A percentile compares a stretch with the other conserved stretches of the same genome.
These are phyloP conservation scores for Penicillium steckii DNA, from an alignment of 495 filamentous ascomycete species.

Conservation along the genomic window DNA sequence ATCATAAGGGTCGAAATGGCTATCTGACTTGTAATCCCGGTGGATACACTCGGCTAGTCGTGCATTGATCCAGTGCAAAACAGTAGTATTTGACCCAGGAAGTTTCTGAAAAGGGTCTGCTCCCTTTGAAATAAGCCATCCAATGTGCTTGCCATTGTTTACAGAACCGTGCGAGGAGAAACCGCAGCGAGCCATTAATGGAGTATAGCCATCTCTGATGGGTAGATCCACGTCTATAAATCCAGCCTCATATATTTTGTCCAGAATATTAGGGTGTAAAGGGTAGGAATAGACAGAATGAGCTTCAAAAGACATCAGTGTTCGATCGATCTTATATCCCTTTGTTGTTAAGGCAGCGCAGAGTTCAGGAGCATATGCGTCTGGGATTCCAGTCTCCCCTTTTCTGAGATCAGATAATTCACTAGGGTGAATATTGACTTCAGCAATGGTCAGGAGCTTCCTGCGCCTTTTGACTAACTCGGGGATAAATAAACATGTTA, in stretches of 20 bases:
- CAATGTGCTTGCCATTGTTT: not conserved
- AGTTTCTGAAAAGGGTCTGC: not conserved
- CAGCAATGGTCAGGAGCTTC: slow-evolving; percentile 1
- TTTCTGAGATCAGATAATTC: slow-evolving; percentile 4
- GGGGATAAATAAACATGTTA: not conserved
- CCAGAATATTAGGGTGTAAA: not conserved
- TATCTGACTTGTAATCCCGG: not conserved
- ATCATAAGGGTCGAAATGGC: not conserved
- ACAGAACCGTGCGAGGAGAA: no score
- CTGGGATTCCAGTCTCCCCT: slow-evolving; percentile 3
- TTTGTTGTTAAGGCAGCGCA: not conserved
- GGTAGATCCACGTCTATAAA: slow-evolving; percentile 3
- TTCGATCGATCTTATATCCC: not conserved
- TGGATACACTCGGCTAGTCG: not conserved
- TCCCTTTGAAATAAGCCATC: slow-evolving; percentile 6
- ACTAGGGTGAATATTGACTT: not conserved
- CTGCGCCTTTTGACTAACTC: slow-evolving; percentile 2
- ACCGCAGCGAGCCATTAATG: not conserved
- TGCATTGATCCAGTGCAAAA: not conserved
- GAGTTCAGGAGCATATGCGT: not conserved
- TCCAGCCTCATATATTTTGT: slow-evolving; percentile 1
- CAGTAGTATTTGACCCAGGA: slow-evolving; percentile 1
- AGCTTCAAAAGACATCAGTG: not conserved
- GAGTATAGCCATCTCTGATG: not conserved
- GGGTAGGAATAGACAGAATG: not conserved